Conservation (phyloP, 2,329 filamentous ascomycete species). For the Harringtonia aguacate region DNA sequence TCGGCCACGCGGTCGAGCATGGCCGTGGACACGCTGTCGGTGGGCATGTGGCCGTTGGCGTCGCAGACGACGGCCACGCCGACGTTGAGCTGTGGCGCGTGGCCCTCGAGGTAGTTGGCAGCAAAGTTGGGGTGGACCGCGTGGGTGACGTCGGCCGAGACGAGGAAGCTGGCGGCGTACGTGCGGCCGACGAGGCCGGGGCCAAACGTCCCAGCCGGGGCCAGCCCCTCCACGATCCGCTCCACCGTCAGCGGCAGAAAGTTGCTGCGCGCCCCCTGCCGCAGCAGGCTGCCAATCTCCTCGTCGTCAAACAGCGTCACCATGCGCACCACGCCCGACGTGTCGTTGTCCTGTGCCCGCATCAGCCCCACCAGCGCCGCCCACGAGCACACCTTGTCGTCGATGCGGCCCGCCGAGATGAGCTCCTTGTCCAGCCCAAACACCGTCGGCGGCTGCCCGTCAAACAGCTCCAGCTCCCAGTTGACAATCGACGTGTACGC, state of each 20-base stretch:
- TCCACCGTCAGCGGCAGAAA: conserved; percentile 76
- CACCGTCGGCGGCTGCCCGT: conserved; percentile 73
- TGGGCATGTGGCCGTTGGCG: conserved; percentile 92
- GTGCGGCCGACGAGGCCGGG: conserved; percentile 64
- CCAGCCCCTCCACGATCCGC: conserved; percentile 62
- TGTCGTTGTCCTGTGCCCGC: conserved; percentile 45
- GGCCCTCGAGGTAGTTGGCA: conserved; percentile 69
- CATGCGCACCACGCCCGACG: conserved; percentile 68
- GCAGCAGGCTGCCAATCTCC: conserved; percentile 83
- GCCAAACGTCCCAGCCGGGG: conserved; percentile 30
- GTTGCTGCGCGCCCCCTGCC: conserved; percentile 83
- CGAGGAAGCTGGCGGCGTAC: conserved; percentile 82
- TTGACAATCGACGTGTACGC: conserved; percentile 71
- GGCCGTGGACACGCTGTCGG: conserved; percentile 74
- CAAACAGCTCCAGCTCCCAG: conserved; percentile 96
- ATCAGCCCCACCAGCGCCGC: conserved; percentile 77
- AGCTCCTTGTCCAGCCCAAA: conserved; percentile 85
- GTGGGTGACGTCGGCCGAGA: conserved; percentile 89
- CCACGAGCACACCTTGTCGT: conserved; percentile 97
- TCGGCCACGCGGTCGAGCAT: conserved; percentile 72
- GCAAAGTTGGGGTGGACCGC: conserved; percentile 93
- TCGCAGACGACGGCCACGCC: conserved; percentile 74
- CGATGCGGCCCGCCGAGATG: conserved; percentile 89
- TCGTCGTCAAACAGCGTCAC: conserved; percentile 96
- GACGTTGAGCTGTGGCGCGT: conserved; percentile 80